Evolutionary conservation across 345 rosid species (phyloP).

Genomic region (Citrus sinensis): DVS_A1.0 CM039168.1:20590501-20591000

Average conservation of each 20-base stretch:
- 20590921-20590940: constrained; percentile 12
- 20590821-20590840: background rate
- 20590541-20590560: constrained; percentile 3
- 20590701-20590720: background rate
- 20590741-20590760: background rate
- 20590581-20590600: background rate
- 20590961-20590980: constrained; percentile 12
- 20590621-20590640: background rate
- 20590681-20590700: background rate
- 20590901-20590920: constrained; percentile 19
- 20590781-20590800: background rate
- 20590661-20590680: background rate
- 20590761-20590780: background rate
- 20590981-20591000: constrained; percentile 13
- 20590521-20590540: background rate
- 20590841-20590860: constrained; percentile 1
- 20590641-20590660: background rate
- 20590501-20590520: background rate
- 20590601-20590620: background rate
- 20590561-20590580: constrained; percentile 6
- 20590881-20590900: constrained; percentile 14
- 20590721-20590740: background rate
- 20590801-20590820: constrained; percentile 2
- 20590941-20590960: constrained; percentile 16
- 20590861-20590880: background rate